Evolutionary conservation across 2,329 filamentous ascomycete species (phyloP).

Genomic region (Colletotrichum higginsianum): DNA sequence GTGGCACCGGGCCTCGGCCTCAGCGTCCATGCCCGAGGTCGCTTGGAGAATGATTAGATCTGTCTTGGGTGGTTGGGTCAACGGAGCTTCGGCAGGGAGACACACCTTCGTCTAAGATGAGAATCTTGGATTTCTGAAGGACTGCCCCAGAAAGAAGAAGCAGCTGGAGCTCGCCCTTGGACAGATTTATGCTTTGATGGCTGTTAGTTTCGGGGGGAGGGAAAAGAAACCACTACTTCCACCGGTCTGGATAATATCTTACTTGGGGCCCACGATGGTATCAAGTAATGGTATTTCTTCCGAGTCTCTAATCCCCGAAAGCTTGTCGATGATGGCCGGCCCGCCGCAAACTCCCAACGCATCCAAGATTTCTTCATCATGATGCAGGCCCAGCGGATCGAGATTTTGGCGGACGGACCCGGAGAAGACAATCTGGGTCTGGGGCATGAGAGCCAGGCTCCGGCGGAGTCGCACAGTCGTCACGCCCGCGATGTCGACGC

Average conservation of each 20-base stretch:
- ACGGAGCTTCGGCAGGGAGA: not conserved
- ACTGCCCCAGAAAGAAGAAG: slow-evolving; percentile 11
- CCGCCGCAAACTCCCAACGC: not conserved
- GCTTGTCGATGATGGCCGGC: not conserved
- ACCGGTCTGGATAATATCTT: too few relatives aligned
- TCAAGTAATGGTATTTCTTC: not conserved
- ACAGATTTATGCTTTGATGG: not conserved
- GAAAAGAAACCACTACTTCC: too few relatives aligned
- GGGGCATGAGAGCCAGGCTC: slow-evolving; percentile 30
- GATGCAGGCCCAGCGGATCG: slow-evolving; percentile 4
- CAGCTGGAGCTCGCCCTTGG: slow-evolving; percentile 7
- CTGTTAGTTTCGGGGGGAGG: not conserved
- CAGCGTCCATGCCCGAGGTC: slow-evolving; percentile 10
- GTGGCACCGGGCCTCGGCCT: slow-evolving; percentile 1
- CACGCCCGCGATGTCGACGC: slow-evolving; percentile 48
- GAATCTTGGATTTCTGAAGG: slow-evolving; percentile 6
- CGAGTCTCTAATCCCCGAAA: not conserved
- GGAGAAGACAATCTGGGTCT: slow-evolving; percentile 17
- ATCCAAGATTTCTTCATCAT: not conserved
- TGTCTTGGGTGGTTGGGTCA: not conserved
- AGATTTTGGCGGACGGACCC: slow-evolving; percentile 19
- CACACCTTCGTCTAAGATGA: slow-evolving; percentile 13
- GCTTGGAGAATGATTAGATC: not conserved
- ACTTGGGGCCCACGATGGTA: not conserved
- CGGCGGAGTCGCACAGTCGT: slow-evolving; percentile 7